Base-by-base conservation (phyloP, 75 land plant genomes). In the Gnetum montanum region DNA sequence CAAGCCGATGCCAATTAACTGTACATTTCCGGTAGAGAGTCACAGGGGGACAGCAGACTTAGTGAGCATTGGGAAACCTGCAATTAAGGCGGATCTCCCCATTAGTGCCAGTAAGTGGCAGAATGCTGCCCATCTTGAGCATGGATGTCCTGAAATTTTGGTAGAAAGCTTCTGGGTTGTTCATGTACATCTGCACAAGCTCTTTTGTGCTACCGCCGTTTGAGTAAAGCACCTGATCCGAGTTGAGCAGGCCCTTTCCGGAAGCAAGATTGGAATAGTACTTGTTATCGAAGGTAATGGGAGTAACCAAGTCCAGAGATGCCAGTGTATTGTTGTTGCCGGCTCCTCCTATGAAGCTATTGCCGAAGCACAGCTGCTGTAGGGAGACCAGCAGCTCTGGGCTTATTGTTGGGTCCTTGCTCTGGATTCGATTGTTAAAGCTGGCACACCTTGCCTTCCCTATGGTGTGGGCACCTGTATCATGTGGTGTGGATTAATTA, bases 391-490 rank as follows among this genome's bases (percentile, higher is more conserved):
- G 36, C 34, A 70, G 75, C 16, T 55, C 66, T 15, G 24, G 24
- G 55, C 73, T 62, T n/a, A 48, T 22, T 7, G 64, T 60, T 24
- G 76, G 70, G n/a, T 60, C 63, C 19, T 48, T 24, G 49, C 27
- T 44, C 15, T 46, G 63, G 10, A 86, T 68, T 35, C 91, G 49
- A 8, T 70, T 33, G 24, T 43, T 70, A 62, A 86, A 86, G 1
- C 72, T 66, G 12, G 74, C 54, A 71, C 91, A 86, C 24, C 87
- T 66, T 0, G 91, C 91, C 49, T 76, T 76, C 7, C 91, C 91
- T 18, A 86, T 73, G 6, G 91, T 79, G 61, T 86, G 91, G 2
- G 78, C 86, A 0, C 90, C 90, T 84, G 53, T 4, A 31, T n/a
- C 19, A 30, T 5, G 30, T 18, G 19, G 11, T 24, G 33, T 29